A percentile compares a stretch with the other conserved stretches of the same genome.
Conservation (phyloP, 139 green algal species). For the Chlamydomonas schloesseri region DNA sequence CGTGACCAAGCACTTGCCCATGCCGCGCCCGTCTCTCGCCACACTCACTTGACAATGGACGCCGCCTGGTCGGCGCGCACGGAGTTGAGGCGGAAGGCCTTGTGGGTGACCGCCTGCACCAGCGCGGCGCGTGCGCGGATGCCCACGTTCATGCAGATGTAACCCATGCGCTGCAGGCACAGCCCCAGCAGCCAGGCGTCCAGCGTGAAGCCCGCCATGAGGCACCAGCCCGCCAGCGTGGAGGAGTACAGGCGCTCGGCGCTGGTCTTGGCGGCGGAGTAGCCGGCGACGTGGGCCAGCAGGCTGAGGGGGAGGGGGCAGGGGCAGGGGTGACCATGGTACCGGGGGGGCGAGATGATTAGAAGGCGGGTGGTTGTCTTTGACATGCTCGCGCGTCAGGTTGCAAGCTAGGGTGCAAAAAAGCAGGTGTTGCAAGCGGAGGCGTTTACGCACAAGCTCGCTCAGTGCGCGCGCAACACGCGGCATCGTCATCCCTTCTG, state of each 20-base stretch:
- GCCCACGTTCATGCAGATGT: slow-evolving; percentile 61
- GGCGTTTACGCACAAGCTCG: too few relatives aligned
- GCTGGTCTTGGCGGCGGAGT: not conserved
- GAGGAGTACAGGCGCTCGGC: slow-evolving; percentile 27
- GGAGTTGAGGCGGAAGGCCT: slow-evolving; percentile 69
- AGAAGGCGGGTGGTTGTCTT: too few relatives aligned
- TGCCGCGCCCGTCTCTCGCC: too few relatives aligned
- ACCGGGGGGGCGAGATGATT: too few relatives aligned
- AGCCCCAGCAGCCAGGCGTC: slow-evolving; percentile 59
- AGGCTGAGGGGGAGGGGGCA: not conserved
- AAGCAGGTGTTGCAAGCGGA: too few relatives aligned
- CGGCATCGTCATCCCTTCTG: too few relatives aligned
- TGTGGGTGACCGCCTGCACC: slow-evolving; percentile 66
- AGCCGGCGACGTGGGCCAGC: slow-evolving; percentile 35
- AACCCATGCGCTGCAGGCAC: slow-evolving; percentile 74
- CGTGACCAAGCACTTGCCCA: too few relatives aligned
- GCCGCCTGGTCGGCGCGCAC: slow-evolving; percentile 66
- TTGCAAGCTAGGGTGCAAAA: too few relatives aligned
- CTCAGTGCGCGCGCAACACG: too few relatives aligned
- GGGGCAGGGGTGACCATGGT: too few relatives aligned
- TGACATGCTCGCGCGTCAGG: not conserved
- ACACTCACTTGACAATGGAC: slow-evolving; percentile 50
- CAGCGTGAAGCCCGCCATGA: slow-evolving; percentile 52
- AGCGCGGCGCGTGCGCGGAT: slow-evolving; percentile 66
- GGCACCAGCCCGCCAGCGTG: slow-evolving; percentile 50